These are phyloP conservation scores for Aureobasidium sp. DNA, from an alignment of 2,329 filamentous ascomycete species.

Conservation along the genomic window DNA sequence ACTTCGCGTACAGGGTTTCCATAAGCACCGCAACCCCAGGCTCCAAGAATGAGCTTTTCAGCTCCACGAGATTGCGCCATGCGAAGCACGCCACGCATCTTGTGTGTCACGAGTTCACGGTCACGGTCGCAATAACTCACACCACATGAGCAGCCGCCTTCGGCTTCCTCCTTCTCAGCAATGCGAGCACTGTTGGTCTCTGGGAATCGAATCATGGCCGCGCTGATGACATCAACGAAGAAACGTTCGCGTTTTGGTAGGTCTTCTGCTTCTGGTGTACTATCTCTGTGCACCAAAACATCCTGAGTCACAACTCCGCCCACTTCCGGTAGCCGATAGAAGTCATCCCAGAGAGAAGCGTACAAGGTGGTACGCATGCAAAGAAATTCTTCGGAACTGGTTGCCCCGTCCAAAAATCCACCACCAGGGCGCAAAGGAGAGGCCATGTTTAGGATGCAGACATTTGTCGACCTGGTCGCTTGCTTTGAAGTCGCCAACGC, in stretches of 20 bases:
- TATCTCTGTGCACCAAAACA: constrained; percentile 49
- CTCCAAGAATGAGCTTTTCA: constrained; percentile 48
- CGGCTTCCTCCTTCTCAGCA: constrained; percentile 22
- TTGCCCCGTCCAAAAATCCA: constrained; percentile 51
- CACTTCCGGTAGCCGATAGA: constrained; percentile 52
- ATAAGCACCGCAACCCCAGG: constrained; percentile 58
- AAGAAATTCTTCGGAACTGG: constrained; percentile 53
- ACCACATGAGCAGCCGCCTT: constrained; percentile 22
- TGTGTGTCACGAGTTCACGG: constrained; percentile 41
- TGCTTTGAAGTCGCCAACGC: not conserved
- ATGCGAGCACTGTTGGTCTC: constrained; percentile 28
- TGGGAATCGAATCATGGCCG: constrained; percentile 51
- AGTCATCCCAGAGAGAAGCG: constrained; percentile 48
- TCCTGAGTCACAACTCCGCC: constrained; percentile 50
- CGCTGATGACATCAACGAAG: constrained; percentile 51
- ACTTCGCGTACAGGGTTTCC: constrained; percentile 54
- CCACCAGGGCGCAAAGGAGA: constrained; percentile 54
- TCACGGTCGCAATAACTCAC: constrained; percentile 41
- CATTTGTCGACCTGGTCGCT: constrained; percentile 23
- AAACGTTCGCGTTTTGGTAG: constrained; percentile 43
- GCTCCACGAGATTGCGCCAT: constrained; percentile 40
- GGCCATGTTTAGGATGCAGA: constrained; percentile 56
- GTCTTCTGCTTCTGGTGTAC: constrained; percentile 29
- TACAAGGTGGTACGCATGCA: constrained; percentile 54
- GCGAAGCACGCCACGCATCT: constrained; percentile 52